phyloP scores from a whole-genome alignment of 1,139 yeast genomes.

The Zhuliangozyma blackwelliae region DNA sequence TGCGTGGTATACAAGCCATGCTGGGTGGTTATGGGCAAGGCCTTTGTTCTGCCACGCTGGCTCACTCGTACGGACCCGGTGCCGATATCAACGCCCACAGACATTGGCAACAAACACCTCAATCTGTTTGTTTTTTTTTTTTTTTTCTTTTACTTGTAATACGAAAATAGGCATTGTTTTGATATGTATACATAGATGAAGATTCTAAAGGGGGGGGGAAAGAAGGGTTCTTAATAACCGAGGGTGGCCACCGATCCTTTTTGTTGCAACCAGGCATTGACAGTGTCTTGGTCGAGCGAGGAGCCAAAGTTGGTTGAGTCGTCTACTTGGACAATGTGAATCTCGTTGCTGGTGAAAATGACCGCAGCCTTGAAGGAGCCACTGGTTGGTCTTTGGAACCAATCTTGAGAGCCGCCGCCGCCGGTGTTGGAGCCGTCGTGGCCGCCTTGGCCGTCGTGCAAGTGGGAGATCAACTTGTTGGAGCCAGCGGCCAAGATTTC shows the following conservation, averaged over 20 bases:
- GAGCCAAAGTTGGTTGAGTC: constrained; percentile 43
- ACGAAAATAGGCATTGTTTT: background rate
- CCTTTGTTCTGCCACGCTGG: constrained; percentile 3
- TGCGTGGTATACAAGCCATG: constrained; percentile 31
- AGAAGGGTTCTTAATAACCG: constrained; percentile 12
- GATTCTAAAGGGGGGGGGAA: constrained; percentile 4
- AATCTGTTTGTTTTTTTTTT: background rate
- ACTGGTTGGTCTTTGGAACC: constrained; percentile 76
- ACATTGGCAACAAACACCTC: background rate
- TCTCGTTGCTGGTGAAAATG: constrained; percentile 54
- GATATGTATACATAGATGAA: constrained; percentile 2
- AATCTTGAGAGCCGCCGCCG: constrained; percentile 89
- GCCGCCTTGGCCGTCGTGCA: constrained; percentile 84
- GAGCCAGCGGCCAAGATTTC: constrained; percentile 74
- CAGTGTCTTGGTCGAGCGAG: constrained; percentile 50
- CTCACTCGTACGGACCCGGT: constrained; percentile 43
- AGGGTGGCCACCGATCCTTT: constrained; percentile 40
- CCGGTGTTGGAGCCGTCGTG: constrained; percentile 42
- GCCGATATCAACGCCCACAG: constrained; percentile 52
- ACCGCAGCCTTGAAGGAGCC: constrained; percentile 87
- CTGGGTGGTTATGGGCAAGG: constrained; percentile 6
- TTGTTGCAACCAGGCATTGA: constrained; percentile 48
- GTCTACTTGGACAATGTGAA: constrained; percentile 59
- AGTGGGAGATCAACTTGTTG: constrained; percentile 68
- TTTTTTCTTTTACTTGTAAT: background rate